These are phyloP conservation scores for Schoenoplectus tabernaemontani DNA, from an alignment of 202 grass and related monocot genomes.

Conservation along the genomic window DNA sequence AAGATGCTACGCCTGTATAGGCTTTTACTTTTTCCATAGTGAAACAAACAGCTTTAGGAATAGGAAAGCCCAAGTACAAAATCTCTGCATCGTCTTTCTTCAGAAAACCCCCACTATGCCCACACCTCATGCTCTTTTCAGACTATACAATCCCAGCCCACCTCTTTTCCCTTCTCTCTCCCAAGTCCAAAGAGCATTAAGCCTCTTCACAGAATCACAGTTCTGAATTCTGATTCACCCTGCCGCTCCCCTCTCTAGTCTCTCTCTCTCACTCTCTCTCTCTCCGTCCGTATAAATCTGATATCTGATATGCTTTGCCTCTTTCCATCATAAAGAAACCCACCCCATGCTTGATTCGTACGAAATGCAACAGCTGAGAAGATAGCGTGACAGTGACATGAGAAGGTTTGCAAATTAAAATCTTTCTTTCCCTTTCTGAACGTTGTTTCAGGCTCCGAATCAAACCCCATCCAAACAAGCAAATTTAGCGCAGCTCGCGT, in stretches of 20 bases:
- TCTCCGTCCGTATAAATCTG: not conserved
- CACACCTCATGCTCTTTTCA: slow-evolving; percentile 28
- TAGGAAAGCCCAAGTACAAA: slow-evolving; percentile 23
- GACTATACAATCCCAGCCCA: slow-evolving; percentile 19
- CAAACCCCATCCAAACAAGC: not conserved
- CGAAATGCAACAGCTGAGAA: not conserved
- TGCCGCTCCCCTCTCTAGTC: not conserved
- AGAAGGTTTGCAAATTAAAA: not conserved
- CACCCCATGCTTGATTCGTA: not conserved
- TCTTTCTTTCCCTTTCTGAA: slow-evolving; percentile 1
- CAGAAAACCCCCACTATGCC: slow-evolving; percentile 2
- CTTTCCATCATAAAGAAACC: slow-evolving; percentile 17
- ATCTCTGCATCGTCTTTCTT: slow-evolving; percentile 13
- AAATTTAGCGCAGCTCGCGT: slow-evolving; percentile 4
- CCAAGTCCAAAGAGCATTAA: not conserved
- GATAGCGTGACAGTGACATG: not conserved
- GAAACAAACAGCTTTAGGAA: not conserved
- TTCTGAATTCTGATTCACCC: not conserved
- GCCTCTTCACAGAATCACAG: not conserved
- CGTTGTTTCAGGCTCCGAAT: not conserved
- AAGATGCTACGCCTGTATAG: not conserved
- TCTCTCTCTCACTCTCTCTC: not conserved
- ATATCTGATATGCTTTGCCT: not conserved
- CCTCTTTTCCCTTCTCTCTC: not conserved
- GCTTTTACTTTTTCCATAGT: not conserved